phyloP scores from a whole-genome alignment of 805 yeast genomes.

The Blastobotrys chiropterorum region DNA sequence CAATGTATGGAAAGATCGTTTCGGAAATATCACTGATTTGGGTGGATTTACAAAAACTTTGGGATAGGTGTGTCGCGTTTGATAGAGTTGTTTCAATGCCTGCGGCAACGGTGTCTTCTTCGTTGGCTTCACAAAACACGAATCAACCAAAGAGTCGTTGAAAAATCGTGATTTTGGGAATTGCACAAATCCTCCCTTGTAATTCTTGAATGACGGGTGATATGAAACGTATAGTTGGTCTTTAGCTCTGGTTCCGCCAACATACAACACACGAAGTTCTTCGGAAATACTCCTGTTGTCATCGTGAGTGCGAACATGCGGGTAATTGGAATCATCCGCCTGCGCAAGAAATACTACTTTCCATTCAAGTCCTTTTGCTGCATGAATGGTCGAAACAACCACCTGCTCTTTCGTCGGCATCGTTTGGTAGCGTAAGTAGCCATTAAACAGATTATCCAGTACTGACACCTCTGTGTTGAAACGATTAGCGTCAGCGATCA shows the following conservation, averaged over 20 bases:
- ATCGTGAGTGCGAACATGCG: constrained; percentile 6
- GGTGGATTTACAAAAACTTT: neutral
- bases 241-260: constrained; percentile 26
- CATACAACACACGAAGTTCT: constrained; percentile 24
- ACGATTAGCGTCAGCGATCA: neutral
- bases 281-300: constrained; percentile 9
- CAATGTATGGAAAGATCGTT: neutral
- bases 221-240: constrained; percentile 6
- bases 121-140: neutral
- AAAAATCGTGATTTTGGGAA: neutral
- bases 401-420: constrained; percentile 25
- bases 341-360: constrained; percentile 59
- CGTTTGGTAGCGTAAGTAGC: constrained; percentile 14
- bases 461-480: neutral
- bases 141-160: neutral
- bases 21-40: neutral
- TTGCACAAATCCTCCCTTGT: neutral
- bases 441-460: constrained; percentile 6
- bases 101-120: neutral
- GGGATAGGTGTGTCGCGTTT: neutral
- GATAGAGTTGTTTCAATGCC: neutral
- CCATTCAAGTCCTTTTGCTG: constrained; percentile 94
- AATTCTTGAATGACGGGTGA: neutral
- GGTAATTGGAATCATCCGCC: constrained; percentile 11
- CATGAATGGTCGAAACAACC: constrained; percentile 77